Conservation (phyloP, 2,329 filamentous ascomycete species). For the Periconia sp. region DNA sequence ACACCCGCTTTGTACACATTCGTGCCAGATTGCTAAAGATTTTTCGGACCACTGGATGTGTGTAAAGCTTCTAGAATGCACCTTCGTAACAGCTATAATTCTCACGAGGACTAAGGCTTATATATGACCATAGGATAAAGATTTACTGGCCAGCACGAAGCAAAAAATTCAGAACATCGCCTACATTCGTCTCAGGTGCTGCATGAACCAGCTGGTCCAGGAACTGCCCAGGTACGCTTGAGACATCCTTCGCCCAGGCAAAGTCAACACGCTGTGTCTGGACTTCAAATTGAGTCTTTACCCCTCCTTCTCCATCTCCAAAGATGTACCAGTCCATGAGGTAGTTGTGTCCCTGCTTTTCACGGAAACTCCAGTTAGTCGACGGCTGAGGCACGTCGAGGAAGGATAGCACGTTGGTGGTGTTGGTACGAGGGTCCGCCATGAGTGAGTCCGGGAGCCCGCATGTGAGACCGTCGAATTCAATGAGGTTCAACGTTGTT, state of each 20-base stretch:
- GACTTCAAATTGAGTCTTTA: conserved; percentile 3
- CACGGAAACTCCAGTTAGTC: conserved; percentile 3
- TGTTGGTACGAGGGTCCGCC: conserved; percentile 8
- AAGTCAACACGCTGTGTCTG: conserved; percentile 1
- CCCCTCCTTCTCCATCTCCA: not conserved
- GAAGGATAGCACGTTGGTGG: conserved; percentile 8
- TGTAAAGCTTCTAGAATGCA: too few relatives aligned
- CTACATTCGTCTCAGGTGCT: too few relatives aligned
- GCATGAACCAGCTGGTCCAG: conserved; percentile 5
- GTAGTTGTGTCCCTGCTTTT: conserved; percentile 5
- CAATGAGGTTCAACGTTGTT: conserved; percentile 2
- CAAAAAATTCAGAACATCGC: too few relatives aligned
- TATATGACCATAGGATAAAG: too few relatives aligned
- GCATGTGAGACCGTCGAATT: conserved; percentile 5
- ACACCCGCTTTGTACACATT: too few relatives aligned
- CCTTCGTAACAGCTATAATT: too few relatives aligned
- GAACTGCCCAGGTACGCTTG: not conserved
- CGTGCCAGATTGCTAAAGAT: too few relatives aligned
- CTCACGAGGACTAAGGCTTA: too few relatives aligned
- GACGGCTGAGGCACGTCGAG: conserved; percentile 4
- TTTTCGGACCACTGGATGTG: too few relatives aligned
- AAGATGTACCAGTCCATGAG: conserved; percentile 7
- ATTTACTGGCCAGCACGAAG: too few relatives aligned
- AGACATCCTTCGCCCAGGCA: conserved; percentile 7
- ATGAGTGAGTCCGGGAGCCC: not conserved